Evolutionary conservation across 768 basidiomycete species (phyloP).

Genomic region (Lactarius deliciosus): DNA sequence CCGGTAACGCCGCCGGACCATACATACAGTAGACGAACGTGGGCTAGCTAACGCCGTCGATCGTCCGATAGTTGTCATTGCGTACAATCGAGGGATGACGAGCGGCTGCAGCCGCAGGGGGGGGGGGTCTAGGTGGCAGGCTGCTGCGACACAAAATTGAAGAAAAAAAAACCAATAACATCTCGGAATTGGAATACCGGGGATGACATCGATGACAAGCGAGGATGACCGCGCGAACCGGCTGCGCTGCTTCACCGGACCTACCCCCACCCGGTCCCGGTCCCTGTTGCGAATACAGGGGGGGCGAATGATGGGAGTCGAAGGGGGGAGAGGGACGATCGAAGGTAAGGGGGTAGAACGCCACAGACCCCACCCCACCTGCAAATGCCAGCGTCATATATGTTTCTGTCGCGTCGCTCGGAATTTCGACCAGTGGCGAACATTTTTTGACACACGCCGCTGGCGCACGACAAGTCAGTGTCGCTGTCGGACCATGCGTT

Average conservation of each 20-base stretch:
- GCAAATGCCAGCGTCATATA: background rate
- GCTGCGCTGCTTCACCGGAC: background rate
- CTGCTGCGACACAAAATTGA: background rate
- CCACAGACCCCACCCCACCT: background rate
- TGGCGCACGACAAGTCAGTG: background rate
- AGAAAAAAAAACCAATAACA: background rate
- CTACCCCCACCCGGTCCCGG: background rate
- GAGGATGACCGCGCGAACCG: background rate
- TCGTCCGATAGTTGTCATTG: background rate
- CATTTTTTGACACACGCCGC: background rate
- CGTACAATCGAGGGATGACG: background rate
- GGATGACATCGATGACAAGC: background rate
- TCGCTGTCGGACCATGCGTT: background rate
- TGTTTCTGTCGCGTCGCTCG: background rate
- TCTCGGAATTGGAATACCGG: background rate
- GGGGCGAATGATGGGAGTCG: background rate
- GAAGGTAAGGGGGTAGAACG: background rate
- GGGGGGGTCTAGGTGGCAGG: background rate
- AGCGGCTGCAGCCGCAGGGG: background rate
- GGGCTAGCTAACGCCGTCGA: background rate
- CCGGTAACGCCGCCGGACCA: background rate
- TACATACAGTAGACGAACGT: background rate
- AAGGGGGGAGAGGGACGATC: background rate
- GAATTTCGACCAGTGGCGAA: background rate
- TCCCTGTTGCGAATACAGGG: background rate